phyloP scores from a whole-genome alignment of 257 asterid species.

The Parsonsia alboflavescens region DNA sequence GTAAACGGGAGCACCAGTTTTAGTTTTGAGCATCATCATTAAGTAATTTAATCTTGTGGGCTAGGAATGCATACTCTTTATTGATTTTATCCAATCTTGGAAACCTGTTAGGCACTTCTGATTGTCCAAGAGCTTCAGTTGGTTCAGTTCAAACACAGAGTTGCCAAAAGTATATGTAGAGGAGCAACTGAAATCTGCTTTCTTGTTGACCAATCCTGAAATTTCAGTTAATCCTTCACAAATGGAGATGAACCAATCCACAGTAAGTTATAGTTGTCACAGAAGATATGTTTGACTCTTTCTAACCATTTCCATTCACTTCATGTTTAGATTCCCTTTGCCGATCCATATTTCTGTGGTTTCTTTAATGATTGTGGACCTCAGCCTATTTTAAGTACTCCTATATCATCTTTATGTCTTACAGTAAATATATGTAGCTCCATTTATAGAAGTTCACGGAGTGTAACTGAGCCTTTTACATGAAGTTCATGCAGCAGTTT shows the following conservation, averaged over 20 bases:
- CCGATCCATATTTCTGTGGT: slow-evolving; percentile 59
- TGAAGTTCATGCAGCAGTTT: neutral
- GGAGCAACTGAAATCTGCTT: slow-evolving; percentile 40
- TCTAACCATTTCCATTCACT: slow-evolving; percentile 9
- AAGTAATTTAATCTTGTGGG: too few species aligned
- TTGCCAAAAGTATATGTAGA: slow-evolving; percentile 43
- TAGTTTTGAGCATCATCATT: too few species aligned
- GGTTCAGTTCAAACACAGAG: slow-evolving; percentile 47
- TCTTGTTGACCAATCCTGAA: slow-evolving; percentile 42
- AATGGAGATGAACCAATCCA: slow-evolving; percentile 51
- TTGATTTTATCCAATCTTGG: neutral
- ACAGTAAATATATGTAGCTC: neutral
- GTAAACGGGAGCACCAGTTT: too few species aligned
- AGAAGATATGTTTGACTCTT: neutral
- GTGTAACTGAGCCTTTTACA: neutral
- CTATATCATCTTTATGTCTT: neutral
- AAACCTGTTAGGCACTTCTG: slow-evolving; percentile 2
- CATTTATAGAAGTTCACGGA: too few species aligned
- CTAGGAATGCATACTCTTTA: neutral
- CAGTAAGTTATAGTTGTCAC: slow-evolving; percentile 40
- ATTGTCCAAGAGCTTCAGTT: neutral
- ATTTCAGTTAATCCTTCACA: slow-evolving; percentile 38
- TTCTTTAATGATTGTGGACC: slow-evolving; percentile 65
- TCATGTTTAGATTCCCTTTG: slow-evolving; percentile 49
- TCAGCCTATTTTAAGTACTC: slow-evolving; percentile 52